Evolutionary conservation across 2,329 filamentous ascomycete genomes (phyloP).

Genomic region (Ascochyta clinopodiicola): DNA sequence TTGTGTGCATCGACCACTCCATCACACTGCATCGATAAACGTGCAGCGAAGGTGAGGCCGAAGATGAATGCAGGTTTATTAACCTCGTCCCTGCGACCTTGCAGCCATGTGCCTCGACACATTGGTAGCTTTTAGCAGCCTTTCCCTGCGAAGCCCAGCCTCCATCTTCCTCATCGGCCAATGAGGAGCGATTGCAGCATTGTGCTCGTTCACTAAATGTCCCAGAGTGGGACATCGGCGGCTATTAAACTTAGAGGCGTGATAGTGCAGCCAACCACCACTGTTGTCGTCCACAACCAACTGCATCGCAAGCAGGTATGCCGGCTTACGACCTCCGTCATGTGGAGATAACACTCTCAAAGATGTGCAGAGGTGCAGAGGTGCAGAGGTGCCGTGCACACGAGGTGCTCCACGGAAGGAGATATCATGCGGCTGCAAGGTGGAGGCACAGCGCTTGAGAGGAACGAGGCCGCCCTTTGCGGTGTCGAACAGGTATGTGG

Average conservation of each 20-base stretch:
- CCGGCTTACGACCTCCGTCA: slow-evolving; percentile 25
- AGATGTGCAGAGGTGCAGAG: slow-evolving; percentile 32
- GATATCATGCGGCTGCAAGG: slow-evolving; percentile 18
- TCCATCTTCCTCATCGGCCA: slow-evolving; percentile 29
- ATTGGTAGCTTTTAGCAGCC: slow-evolving; percentile 43
- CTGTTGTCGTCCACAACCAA: slow-evolving; percentile 14
- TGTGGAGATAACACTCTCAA: slow-evolving; percentile 22
- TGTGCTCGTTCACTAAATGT: slow-evolving; percentile 34
- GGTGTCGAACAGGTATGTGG: background rate
- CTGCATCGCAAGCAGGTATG: slow-evolving; percentile 13
- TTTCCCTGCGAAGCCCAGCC: slow-evolving; percentile 25
- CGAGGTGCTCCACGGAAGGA: slow-evolving; percentile 22
- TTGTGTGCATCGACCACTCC: slow-evolving; percentile 33
- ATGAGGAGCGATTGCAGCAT: background rate
- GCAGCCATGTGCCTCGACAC: slow-evolving; percentile 32
- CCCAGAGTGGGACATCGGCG: slow-evolving; percentile 41
- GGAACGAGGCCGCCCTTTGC: slow-evolving; percentile 12
- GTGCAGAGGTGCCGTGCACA: slow-evolving; percentile 17
- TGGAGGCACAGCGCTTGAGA: slow-evolving; percentile 37
- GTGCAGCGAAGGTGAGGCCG: slow-evolving; percentile 14
- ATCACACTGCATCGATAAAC: slow-evolving; percentile 43
- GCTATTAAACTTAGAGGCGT: slow-evolving; percentile 42
- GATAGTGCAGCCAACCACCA: slow-evolving; percentile 34
- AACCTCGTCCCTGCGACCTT: slow-evolving; percentile 10
- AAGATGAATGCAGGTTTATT: slow-evolving; percentile 20